Percentiles rank a stretch among this genome's conserved stretches.
Evolutionary conservation across 1,139 yeast genomes (phyloP).

Genomic region (Magnusiomyces suaveolens): DNA sequence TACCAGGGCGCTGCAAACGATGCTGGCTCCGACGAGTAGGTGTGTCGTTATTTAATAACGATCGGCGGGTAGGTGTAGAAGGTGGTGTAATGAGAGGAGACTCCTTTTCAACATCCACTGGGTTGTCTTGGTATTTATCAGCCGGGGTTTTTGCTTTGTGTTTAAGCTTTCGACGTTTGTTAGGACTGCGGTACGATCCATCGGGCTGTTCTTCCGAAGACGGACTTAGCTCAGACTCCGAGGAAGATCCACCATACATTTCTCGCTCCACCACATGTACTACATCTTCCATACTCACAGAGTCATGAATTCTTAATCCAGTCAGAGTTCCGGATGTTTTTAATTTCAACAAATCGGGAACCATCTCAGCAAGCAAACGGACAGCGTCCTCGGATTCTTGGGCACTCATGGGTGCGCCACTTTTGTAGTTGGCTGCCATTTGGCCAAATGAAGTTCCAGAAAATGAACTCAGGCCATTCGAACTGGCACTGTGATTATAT

Average conservation of each 20-base stretch:
- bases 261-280: neutral
- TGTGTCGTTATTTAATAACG: neutral
- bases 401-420: conserved; percentile 2
- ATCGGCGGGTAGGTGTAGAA: neutral
- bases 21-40: neutral
- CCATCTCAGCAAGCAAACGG: conserved; percentile 7
- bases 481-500: neutral
- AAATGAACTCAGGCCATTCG: neutral
- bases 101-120: neutral
- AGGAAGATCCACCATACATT: neutral
- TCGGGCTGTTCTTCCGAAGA: neutral
- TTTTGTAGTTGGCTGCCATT: neutral
- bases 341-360: conserved; percentile 8
- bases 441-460: neutral
- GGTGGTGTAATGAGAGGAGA: conserved; percentile 4
- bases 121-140: neutral
- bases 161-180: neutral
- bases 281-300: neutral
- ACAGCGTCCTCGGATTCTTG: conserved; percentile 9
- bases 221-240: neutral
- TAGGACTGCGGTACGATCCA: neutral
- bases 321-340: neutral
- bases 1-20: neutral
- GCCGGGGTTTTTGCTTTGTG: neutral
- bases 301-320: neutral